Percentiles rank a stretch among this genome's conserved stretches.
Evolutionary conservation across 305 asterid genomes (phyloP).

Genomic region (Solanum aculeatissimum): DNA sequence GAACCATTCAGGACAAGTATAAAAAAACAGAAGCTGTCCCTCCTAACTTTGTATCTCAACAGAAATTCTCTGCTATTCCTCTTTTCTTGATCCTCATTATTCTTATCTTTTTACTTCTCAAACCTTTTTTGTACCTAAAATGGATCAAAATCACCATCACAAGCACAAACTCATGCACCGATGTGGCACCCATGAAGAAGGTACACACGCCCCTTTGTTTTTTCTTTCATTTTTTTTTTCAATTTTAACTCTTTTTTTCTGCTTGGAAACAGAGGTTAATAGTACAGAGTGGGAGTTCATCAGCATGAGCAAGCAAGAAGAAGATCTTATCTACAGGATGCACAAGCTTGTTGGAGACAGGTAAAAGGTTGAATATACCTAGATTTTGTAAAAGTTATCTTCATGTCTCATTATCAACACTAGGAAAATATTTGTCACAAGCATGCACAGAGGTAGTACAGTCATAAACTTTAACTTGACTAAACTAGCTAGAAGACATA

Average conservation of each 20-base stretch:
- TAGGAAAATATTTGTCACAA: neutral
- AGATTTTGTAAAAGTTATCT: neutral
- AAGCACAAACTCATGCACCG: neutral
- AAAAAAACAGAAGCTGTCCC: constrained; percentile 1
- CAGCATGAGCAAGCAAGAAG: constrained; percentile 52
- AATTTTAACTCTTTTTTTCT: neutral
- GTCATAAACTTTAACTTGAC: neutral
- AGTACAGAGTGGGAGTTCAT: constrained; percentile 57
- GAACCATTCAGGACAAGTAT: constrained; percentile 1
- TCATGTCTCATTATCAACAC: neutral
- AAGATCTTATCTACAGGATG: constrained; percentile 57
- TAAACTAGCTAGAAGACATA: neutral
- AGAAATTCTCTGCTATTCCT: neutral
- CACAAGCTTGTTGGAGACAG: constrained; percentile 62
- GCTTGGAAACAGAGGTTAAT: constrained; percentile 41
- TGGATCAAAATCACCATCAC: neutral
- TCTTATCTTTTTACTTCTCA: neutral
- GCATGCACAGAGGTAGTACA: neutral
- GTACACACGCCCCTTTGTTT: neutral
- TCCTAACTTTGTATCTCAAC: neutral
- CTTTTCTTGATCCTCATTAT: neutral
- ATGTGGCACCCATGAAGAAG: neutral
- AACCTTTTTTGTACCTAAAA: neutral
- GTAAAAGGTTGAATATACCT: constrained; percentile 7
- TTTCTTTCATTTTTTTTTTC: neutral